Evolutionary conservation across 1,284 basidiomycete genomes (phyloP), one percentile per base, ranked within the genome.

Genomic region (Tylopilus orsonianus): DNA sequence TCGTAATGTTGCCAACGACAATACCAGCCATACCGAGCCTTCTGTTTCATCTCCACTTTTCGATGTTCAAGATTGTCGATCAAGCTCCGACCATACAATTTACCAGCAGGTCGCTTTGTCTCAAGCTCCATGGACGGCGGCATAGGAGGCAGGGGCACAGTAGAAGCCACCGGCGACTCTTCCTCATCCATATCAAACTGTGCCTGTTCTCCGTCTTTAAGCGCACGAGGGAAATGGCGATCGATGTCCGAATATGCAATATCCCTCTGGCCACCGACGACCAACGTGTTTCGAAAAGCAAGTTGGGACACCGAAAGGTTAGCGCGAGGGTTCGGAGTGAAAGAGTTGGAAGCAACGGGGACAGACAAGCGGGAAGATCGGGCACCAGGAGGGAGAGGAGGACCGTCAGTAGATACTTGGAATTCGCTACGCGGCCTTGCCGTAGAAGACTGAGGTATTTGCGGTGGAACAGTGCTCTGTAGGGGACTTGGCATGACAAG

Each of bases 401-500:
- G 77, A 0, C 79, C 85, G 62, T 89, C 83, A 18, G 75, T 71
- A 7, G 83, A 75, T 19, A 79, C 56, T 55, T 81, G 71, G 61
- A 90, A 88, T 13, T 83, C 85, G 41, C 79, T 79, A 36, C 72
- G 70, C 19, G 75, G 61, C 35, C 64, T 68, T 6, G 61, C 50
- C 4, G 49, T 58, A 8, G 70, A 57, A 8, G 70, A 57, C 2
- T 66, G 61, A 7, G 67, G 55, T 44, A 67, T 55, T 29, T 64
- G 54, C 39, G 68, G 39, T n/a, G 69, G 54, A n/a, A 62, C 58
- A 10, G 70, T 62, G 36, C 72, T 69, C 62, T 90, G 89, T 43
- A 91, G 69, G 4, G 89, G 88, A 57, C 87, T 90, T 12, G 88
- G 88, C 88, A 91, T 91, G 49, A 91, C 83, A 39, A 91, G 80